phyloP scores from a whole-genome alignment of 495 filamentous ascomycete genomes.

The Darksidea phi region DNA sequence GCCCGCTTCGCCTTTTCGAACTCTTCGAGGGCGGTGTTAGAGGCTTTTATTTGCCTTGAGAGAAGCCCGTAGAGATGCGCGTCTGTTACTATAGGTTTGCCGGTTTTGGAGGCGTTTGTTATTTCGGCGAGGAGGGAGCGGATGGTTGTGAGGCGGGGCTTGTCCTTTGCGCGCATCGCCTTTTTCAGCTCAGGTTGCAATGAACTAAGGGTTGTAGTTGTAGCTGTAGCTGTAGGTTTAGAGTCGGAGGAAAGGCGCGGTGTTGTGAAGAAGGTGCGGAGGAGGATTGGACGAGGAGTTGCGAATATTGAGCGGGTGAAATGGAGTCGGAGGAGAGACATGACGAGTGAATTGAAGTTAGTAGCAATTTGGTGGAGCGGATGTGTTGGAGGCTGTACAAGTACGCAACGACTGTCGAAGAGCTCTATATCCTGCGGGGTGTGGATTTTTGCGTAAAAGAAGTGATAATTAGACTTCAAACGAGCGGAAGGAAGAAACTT shows the following conservation, averaged over 20 bases:
- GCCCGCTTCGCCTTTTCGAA: constrained; percentile 53
- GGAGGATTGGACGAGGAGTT: background rate
- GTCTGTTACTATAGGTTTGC: constrained; percentile 58
- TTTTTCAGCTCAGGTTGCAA: constrained; percentile 59
- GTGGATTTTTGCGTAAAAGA: too few species aligned
- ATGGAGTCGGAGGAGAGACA: constrained; percentile 24
- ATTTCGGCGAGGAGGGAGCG: constrained; percentile 61
- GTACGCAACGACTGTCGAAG: too few species aligned
- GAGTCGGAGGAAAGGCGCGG: constrained; percentile 3
- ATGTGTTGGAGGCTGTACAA: too few species aligned
- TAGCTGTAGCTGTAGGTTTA: background rate
- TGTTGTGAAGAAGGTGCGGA: constrained; percentile 15
- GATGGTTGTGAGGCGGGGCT: constrained; percentile 55
- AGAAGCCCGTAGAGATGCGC: constrained; percentile 59
- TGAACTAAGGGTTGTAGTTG: constrained; percentile 43
- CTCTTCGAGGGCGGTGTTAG: constrained; percentile 53
- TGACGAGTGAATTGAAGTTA: background rate
- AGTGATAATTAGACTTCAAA: too few species aligned
- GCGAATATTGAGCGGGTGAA: constrained; percentile 1
- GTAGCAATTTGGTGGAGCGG: too few species aligned
- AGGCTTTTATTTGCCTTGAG: constrained; percentile 52
- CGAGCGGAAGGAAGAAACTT: background rate
- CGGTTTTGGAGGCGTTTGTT: constrained; percentile 62
- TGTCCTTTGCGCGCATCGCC: constrained; percentile 63
- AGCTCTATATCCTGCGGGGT: too few species aligned